Base-by-base conservation (phyloP, 2,329 filamentous ascomycete genomes). In the Rhynchosporium agropyri region DNA sequence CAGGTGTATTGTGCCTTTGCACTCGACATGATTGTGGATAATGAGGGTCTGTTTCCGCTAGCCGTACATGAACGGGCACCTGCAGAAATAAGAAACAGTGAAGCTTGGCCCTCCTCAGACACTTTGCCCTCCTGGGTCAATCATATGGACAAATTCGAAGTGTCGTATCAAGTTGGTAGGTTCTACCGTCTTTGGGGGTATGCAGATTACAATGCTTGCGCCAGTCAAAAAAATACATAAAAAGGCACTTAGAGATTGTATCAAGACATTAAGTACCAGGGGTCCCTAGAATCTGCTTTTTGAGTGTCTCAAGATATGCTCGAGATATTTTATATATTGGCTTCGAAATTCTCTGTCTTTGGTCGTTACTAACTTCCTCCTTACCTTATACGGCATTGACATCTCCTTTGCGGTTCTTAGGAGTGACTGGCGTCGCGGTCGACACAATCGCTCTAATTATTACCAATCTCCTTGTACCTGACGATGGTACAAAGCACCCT, bases 131-230 rank as follows among this genome's bases (percentile, higher is more conserved):
- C 48, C 13, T 51, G 48, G 48, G 48, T 36, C 48, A 33, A 31
- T 15, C 28, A 51, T 36, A 51, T 51, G 48, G 48, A 31, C 13
- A 31, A 51, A 8, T 15, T 12, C 9, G 48, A 51, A 9, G n/a
- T 33, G 29, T 13, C 28, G 29, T 13, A 51, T 36, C 48, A 51
- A 4, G 29, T 51, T 15, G 48, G 29, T 20, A 33, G 48, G 20
- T 51, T 29, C 28, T 51, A 51, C n/a, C 48, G 29, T 13, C 48
- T 28, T 13, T 51, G 29, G 48, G 28, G 48, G 20, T 51, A 51
- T 10, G 29, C n/a, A n/a, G 3, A 10, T n/a, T 51, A 36, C 20
- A 31, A 51, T 13, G 48, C 29, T 1, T 51, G 48, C 15, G 48
- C 48, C 8, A 31, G 48, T n/a, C 48, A 13, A 36, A 10, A 31